Evolutionary conservation across 2,329 filamentous ascomycete species (phyloP).

Genomic region (Trichoderma afroharzianum): DNA sequence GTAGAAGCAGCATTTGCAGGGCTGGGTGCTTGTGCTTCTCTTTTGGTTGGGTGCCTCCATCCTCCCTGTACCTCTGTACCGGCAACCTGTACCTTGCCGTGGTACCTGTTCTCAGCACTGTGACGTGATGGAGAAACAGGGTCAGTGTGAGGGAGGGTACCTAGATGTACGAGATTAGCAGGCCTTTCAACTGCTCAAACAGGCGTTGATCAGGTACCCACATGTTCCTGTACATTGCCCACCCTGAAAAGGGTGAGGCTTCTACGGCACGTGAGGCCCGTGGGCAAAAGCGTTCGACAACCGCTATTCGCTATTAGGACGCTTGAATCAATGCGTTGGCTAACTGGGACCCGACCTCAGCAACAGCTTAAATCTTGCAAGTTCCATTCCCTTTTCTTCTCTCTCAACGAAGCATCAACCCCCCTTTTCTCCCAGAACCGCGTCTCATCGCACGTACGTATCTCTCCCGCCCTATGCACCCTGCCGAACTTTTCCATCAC

Average conservation of each 20-base stretch:
- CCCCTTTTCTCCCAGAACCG: constrained; percentile 14
- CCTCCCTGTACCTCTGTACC: neutral
- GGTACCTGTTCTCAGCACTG: neutral
- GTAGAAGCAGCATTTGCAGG: neutral
- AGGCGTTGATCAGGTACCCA: neutral
- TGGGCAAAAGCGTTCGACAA: neutral
- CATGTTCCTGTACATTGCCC: neutral
- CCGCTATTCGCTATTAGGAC: neutral
- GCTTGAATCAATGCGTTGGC: constrained; percentile 20
- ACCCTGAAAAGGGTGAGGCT: constrained; percentile 9
- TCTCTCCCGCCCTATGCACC: constrained; percentile 7
- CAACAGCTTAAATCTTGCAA: constrained; percentile 27
- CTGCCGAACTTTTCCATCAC: neutral
- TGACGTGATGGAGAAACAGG: neutral
- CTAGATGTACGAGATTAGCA: neutral
- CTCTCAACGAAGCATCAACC: constrained; percentile 25
- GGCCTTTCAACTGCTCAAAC: too few relatives aligned
- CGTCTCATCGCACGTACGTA: constrained; percentile 22
- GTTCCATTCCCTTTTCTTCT: neutral
- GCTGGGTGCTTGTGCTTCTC: neutral
- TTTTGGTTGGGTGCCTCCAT: neutral
- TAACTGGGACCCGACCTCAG: constrained; percentile 31
- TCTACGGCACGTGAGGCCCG: constrained; percentile 14
- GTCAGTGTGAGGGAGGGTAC: neutral
- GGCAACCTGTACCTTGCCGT: neutral